Percentiles rank a stretch among this genome's conserved stretches.
phyloP scores from a whole-genome alignment of 2,329 filamentous ascomycete genomes.

The Alternaria burnsii region DNA sequence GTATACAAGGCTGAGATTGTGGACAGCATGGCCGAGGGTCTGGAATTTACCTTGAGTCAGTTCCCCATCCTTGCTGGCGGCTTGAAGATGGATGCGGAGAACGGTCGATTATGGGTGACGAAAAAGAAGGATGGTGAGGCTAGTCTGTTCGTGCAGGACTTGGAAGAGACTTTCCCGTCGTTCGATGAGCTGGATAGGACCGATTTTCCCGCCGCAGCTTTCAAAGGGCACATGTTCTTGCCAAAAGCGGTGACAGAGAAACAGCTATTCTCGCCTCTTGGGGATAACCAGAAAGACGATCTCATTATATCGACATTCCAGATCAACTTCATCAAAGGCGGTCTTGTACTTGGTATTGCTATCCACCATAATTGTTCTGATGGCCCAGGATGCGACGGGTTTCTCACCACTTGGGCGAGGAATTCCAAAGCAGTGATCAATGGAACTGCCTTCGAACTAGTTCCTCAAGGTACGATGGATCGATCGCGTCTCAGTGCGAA shows the following conservation, averaged over 20 bases:
- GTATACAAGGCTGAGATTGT: conserved; percentile 16
- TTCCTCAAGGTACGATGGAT: not conserved
- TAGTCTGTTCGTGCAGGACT: conserved; percentile 21
- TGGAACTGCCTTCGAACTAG: conserved; percentile 17
- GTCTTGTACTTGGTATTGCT: conserved; percentile 37
- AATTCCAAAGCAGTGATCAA: conserved; percentile 27
- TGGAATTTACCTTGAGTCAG: conserved; percentile 26
- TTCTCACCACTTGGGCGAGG: conserved; percentile 38
- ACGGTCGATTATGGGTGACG: conserved; percentile 26
- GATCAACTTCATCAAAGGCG: conserved; percentile 39
- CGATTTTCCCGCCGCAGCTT: conserved; percentile 16
- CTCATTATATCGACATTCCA: conserved; percentile 28
- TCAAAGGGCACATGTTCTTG: conserved; percentile 2
- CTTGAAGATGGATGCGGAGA: conserved; percentile 20
- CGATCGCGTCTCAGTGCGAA: not conserved
- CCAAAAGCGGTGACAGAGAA: conserved; percentile 3
- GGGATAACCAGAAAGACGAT: conserved; percentile 1
- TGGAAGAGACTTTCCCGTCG: conserved; percentile 19
- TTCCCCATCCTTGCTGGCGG: conserved; percentile 24
- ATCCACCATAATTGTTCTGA: conserved; percentile 36
- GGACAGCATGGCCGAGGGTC: conserved; percentile 19
- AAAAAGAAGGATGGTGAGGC: conserved; percentile 20
- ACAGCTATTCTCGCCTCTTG: conserved; percentile 4
- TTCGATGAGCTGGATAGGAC: conserved; percentile 24
- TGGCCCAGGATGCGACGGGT: conserved; percentile 36